Evolutionary conservation across 78 protist species (phyloP).

Genomic region (Cyanophora paradoxa): DNA sequence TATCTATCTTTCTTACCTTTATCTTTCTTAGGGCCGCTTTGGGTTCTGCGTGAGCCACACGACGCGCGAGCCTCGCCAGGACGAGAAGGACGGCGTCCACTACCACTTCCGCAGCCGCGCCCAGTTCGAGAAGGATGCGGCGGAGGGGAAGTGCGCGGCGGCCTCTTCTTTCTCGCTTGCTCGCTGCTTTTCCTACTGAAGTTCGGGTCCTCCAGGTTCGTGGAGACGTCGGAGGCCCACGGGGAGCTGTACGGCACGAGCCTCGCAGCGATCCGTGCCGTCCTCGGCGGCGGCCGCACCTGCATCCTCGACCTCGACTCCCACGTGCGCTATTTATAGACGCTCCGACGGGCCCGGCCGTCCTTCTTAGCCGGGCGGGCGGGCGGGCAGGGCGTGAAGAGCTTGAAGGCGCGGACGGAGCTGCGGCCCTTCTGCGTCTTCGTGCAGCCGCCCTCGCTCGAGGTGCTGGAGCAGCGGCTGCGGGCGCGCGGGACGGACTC

Average conservation of each 20-base stretch:
- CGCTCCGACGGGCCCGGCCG: too few species aligned
- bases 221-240: neutral
- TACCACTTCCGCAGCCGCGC: neutral
- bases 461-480: constrained; percentile 1
- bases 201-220: neutral
- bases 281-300: neutral
- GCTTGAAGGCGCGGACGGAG: too few species aligned
- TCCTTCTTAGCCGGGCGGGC: too few species aligned
- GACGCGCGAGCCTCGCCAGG: constrained; percentile 11
- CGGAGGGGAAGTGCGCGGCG: too few species aligned
- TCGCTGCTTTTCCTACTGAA: too few species aligned
- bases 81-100: constrained; percentile 13
- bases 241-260: neutral
- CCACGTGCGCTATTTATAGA: too few species aligned
- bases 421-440: neutral
- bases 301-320: constrained; percentile 1
- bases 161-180: too few species aligned
- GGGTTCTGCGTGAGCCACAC: constrained; percentile 14
- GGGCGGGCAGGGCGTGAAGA: too few species aligned
- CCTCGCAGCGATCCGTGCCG: neutral
- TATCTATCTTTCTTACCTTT: too few species aligned
- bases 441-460: neutral
- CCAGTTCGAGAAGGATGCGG: neutral
- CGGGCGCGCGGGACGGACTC: constrained; percentile 18
- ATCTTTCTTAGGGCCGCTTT: too few species aligned